Conservation (phyloP, 1,284 basidiomycete species). For the Violaceomyces palustris region DNA sequence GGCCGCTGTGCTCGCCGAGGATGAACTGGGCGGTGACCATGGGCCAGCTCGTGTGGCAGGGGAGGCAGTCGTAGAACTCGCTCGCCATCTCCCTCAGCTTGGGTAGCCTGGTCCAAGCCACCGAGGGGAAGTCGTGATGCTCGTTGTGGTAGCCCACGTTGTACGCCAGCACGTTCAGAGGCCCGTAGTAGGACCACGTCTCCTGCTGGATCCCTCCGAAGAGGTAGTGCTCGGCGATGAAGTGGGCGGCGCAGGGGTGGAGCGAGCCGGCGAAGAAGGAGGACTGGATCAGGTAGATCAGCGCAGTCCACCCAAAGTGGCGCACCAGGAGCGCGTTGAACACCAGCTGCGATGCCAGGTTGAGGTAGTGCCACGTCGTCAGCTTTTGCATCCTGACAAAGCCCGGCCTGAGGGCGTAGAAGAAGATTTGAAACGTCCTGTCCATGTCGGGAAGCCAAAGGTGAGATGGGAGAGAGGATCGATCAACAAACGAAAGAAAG, state of each 20-base stretch:
- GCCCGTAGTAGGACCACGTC: conserved; percentile 94
- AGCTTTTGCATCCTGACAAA: conserved; percentile 78
- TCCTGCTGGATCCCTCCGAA: conserved; percentile 63
- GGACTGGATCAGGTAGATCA: conserved; percentile 73
- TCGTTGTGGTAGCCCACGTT: conserved; percentile 99
- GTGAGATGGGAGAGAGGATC: too few species aligned
- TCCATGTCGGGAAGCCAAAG: background rate
- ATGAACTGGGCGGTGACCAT: conserved; percentile 93
- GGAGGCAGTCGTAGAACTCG: conserved; percentile 86
- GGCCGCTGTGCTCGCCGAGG: conserved; percentile 57
- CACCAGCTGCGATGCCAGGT: conserved; percentile 65
- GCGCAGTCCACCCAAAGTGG: conserved; percentile 24
- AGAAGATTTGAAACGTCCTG: conserved; percentile 87
- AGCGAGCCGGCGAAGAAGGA: conserved; percentile 92
- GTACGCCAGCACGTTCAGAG: conserved; percentile 84
- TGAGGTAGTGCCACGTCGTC: conserved; percentile 78
- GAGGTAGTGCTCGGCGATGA: conserved; percentile 72
- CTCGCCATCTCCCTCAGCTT: conserved; percentile 74
- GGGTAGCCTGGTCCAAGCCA: conserved; percentile 92
- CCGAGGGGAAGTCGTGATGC: conserved; percentile 95
- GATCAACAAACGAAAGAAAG: background rate
- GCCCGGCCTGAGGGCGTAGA: conserved; percentile 94
- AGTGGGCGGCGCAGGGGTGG: conserved; percentile 93
- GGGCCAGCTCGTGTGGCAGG: conserved; percentile 84
- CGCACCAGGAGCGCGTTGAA: conserved; percentile 64